Evolutionary conservation across 2,329 filamentous ascomycete species (phyloP), one percentile per base, ranked within the genome.

Genomic region (Cordyceps cateniannulata): DNA sequence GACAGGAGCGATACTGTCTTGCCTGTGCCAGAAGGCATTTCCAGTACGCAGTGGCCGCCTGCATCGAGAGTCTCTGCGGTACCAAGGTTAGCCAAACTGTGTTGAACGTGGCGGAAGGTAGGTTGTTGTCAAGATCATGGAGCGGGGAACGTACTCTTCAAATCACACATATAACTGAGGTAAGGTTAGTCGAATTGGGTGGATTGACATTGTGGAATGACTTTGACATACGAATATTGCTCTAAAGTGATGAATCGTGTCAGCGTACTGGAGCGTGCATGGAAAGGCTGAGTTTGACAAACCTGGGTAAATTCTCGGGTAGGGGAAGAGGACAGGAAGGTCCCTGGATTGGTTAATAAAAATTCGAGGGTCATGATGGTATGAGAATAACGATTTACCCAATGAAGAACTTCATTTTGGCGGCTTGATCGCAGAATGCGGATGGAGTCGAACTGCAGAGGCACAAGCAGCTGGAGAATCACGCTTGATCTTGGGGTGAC

Each of bases 1-100:
- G 95, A 97, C 49, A 99, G 80, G 5, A 99, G 81, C 10, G 95
- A 97, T 27, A 99, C 90, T 0, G 95, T 99, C 80, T 99, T 99
- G 63, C 95, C 95, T 25, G 95, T 99, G 48, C 95, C 95, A 62
- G 95, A 99, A 75, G 95, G 95, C 95, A 99, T 99, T 77, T 99
- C 95, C 68, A 99, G 78, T 24, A 99, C 93, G 73, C 93, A 97
- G 76, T 99, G 92, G 63, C 95, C 96, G 57, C 91, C 91, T 22
- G 88, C 89, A 81, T 99, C 95, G 69, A 99, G 87, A 22, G 95
- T 98, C 67, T 79, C 81, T 83, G 52, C 8, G 20, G 3, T 3
- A 16, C 51, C 1, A 18, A 38, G 47, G 44, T 48, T 42, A 42
- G 63, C 2, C 57, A 29, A 50, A 51, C 7, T 14, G 42, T 12